Base-by-base conservation (phyloP, 495 filamentous ascomycete genomes). In the Tuber borchii region DNA sequence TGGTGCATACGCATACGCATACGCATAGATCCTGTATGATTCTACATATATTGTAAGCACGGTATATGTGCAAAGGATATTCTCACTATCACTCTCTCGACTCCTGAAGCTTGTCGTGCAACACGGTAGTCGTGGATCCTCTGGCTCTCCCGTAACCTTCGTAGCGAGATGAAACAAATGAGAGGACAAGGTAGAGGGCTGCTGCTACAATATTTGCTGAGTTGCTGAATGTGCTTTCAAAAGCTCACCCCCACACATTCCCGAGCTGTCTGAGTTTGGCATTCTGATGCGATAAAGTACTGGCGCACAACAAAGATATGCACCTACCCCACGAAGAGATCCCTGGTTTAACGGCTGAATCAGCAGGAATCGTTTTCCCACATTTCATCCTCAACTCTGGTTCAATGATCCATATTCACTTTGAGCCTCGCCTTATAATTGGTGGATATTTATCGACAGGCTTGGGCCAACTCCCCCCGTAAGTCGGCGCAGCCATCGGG, bases 151-250 rank as follows among this genome's bases (percentile, higher is more conserved):
- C 43, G 42, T 78, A 79, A 79, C 65, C 71, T 68, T 51, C 45
- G 65, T 75, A 78, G 75, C 78, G 78, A 79, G 78, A 74, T 79
- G 78, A 43, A 68, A 69, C 76, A 51, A 69, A 79, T 78, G 70
- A 48, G 71, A 69, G 72, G 74, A 79, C 76, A 78, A 51, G 70
- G 69, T 75, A 56, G 56, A 46, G 69, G 69, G 76, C 68, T 69
- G 40, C 72, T n/a, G 56, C 56, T 61, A 12, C n/a, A 3, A 4
- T 61, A 26, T 71, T 69, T 40, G 43, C 34, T 44, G 70, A 56
- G 71, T 77, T 56, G 73, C 56, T 75, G 61, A 74, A 56, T 26
- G 69, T 78, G 71, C 71, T 70, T 73, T 56, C 70, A 75, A 65
- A 22, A 78, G 56, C 10, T 65, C n/a, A 79, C 78, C 78, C 77